A percentile compares a stretch with the other conserved stretches of the same genome.
These are phyloP conservation scores for Crepidotus variabilis DNA, from an alignment of 768 basidiomycete species.

Conservation along the genomic window DNA sequence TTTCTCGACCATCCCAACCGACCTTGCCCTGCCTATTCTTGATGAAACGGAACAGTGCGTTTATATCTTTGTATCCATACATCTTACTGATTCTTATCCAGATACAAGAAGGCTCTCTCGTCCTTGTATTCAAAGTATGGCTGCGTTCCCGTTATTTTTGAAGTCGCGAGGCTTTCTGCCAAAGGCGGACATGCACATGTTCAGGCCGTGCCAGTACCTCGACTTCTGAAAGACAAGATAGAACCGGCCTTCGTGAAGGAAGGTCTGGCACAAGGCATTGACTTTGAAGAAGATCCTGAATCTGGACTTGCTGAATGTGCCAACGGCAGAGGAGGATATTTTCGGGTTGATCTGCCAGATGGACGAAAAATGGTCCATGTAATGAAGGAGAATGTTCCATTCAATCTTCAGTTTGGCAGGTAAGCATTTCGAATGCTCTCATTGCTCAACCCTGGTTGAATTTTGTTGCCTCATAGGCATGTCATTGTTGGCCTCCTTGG, in stretches of 20 bases:
- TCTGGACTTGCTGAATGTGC: slow-evolving; percentile 52
- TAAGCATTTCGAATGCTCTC: slow-evolving; percentile 31
- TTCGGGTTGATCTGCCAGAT: slow-evolving; percentile 86
- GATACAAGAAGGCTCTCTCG: slow-evolving; percentile 76
- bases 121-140: slow-evolving; percentile 69
- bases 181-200: slow-evolving; percentile 95
- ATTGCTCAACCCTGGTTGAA: slow-evolving; percentile 5
- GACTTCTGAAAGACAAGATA: slow-evolving; percentile 55
- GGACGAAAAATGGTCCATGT: slow-evolving; percentile 85
- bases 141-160: slow-evolving; percentile 74
- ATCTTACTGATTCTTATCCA: slow-evolving; percentile 20
- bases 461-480: slow-evolving; percentile 46
- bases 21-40: slow-evolving; percentile 70
- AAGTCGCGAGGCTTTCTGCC: slow-evolving; percentile 77
- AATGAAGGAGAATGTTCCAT: slow-evolving; percentile 72
- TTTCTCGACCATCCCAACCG: slow-evolving; percentile 73
- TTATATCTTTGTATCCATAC: not conserved
- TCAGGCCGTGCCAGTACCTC: slow-evolving; percentile 79
- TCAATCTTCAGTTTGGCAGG: slow-evolving; percentile 94
- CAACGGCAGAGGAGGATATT: slow-evolving; percentile 70
- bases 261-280: slow-evolving; percentile 61
- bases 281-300: slow-evolving; percentile 72
- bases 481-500: slow-evolving; percentile 76
- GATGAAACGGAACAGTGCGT: slow-evolving; percentile 75
- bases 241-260: slow-evolving; percentile 71